These are phyloP conservation scores for Fusarium agapanthi DNA, from an alignment of 2,329 filamentous ascomycete genomes.

Conservation along the genomic window DNA sequence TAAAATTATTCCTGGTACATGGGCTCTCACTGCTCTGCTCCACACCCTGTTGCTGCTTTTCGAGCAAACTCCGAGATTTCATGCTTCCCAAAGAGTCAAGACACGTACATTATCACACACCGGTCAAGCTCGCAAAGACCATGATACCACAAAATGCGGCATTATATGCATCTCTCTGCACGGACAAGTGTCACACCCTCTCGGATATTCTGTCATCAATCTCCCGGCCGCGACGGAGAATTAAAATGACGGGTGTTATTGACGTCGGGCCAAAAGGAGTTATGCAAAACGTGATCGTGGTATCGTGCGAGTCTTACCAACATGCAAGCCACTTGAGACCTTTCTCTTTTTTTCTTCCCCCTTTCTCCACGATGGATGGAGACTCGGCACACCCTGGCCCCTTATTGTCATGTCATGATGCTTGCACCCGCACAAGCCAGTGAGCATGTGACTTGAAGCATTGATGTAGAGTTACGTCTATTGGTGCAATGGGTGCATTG, in stretches of 20 bases:
- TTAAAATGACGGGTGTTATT: not conserved
- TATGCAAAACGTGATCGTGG: constrained; percentile 27
- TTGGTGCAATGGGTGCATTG: constrained; percentile 1
- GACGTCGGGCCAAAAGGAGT: not conserved
- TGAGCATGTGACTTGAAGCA: constrained; percentile 37
- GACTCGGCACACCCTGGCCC: constrained; percentile 17
- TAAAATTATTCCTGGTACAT: not conserved
- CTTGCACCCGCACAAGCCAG: constrained; percentile 39
- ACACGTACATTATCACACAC: not conserved
- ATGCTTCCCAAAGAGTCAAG: constrained; percentile 19
- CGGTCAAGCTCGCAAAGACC: constrained; percentile 14
- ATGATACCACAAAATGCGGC: constrained; percentile 13
- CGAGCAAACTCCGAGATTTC: constrained; percentile 25
- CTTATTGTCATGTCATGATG: constrained; percentile 13
- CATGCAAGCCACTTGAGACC: constrained; percentile 33
- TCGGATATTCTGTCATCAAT: not conserved
- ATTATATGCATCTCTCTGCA: not conserved
- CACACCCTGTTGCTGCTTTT: constrained; percentile 28
- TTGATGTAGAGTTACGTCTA: constrained; percentile 16
- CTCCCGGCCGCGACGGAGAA: not conserved
- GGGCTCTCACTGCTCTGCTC: constrained; percentile 2
- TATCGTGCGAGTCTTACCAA: constrained; percentile 19
- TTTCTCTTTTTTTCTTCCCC: not conserved
- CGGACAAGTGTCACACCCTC: constrained; percentile 13
- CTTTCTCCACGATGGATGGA: constrained; percentile 39